Percentiles rank a stretch among this genome's conserved stretches.
phyloP scores from a whole-genome alignment of 1,284 basidiomycete genomes.

The Marasmius fiardii region DNA sequence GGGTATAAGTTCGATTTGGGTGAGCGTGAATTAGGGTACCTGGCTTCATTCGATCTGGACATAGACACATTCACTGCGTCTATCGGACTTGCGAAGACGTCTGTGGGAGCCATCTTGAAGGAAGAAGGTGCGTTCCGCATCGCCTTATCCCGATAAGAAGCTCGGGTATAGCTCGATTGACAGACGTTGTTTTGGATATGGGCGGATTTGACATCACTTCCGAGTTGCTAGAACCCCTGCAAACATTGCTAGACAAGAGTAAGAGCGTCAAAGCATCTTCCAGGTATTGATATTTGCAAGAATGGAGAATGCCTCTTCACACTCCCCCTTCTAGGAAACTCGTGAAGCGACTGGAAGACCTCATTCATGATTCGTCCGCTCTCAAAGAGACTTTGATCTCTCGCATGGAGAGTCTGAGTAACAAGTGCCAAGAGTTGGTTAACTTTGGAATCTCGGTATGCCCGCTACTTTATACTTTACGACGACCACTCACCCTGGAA shows the following conservation, averaged over 20 bases:
- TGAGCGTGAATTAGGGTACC: slow-evolving; percentile 85
- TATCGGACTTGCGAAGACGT: slow-evolving; percentile 83
- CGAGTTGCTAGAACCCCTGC: slow-evolving; percentile 78
- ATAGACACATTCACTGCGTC: slow-evolving; percentile 91
- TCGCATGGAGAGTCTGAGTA: slow-evolving; percentile 69
- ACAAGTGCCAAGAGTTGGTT: slow-evolving; percentile 75
- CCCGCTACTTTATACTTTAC: not conserved
- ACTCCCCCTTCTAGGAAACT: slow-evolving; percentile 62
- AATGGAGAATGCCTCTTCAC: slow-evolving; percentile 3
- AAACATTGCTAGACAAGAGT: slow-evolving; percentile 77
- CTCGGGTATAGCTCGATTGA: no score
- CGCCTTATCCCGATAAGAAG: slow-evolving; percentile 3
- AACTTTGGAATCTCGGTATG: slow-evolving; percentile 86
- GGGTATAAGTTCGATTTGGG: slow-evolving; percentile 82
- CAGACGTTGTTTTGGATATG: slow-evolving; percentile 72
- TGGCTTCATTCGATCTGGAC: slow-evolving; percentile 81
- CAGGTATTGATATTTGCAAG: slow-evolving; percentile 40
- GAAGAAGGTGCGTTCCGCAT: slow-evolving; percentile 66
- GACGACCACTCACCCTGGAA: not conserved
- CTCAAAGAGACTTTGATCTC: slow-evolving; percentile 69
- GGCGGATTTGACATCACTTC: slow-evolving; percentile 70
- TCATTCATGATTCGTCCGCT: slow-evolving; percentile 68
- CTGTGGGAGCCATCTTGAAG: slow-evolving; percentile 65
- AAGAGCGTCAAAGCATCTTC: slow-evolving; percentile 79
- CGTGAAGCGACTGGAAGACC: slow-evolving; percentile 78